A percentile compares a stretch with the other conserved stretches of the same genome.
phyloP scores from a whole-genome alignment of 192 early-diverging fungal genomes.

The Haplosporangium gracile region DNA sequence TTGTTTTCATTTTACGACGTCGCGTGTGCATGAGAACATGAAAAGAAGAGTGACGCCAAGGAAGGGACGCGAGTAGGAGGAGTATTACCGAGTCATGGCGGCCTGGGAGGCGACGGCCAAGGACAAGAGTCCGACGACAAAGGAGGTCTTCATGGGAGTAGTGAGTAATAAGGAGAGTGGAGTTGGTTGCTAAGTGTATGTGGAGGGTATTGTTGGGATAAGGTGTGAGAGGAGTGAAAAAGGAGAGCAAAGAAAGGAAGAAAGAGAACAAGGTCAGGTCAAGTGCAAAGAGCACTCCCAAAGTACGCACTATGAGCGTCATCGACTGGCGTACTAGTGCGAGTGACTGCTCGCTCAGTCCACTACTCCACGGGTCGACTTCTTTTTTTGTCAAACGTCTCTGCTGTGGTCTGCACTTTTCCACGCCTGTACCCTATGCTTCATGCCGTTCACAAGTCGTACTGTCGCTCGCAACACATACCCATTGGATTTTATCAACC shows the following conservation, averaged over 20 bases:
- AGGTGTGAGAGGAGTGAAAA: background rate
- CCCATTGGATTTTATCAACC: too few species aligned
- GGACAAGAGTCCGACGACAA: conserved; percentile 53
- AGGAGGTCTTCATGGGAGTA: conserved; percentile 34
- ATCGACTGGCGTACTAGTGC: background rate
- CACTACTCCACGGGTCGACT: background rate
- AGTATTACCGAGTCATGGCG: conserved; percentile 37
- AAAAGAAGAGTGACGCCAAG: background rate
- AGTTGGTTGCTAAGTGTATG: background rate
- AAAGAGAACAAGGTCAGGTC: background rate
- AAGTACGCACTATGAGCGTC: background rate
- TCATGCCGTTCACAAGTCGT: too few species aligned
- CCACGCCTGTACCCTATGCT: too few species aligned
- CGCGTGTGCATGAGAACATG: too few species aligned
- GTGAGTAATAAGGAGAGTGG: background rate
- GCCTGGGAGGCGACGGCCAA: conserved; percentile 43
- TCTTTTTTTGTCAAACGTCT: background rate
- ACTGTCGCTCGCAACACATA: too few species aligned
- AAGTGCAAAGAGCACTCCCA: background rate
- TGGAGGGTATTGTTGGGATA: background rate
- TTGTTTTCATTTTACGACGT: too few species aligned
- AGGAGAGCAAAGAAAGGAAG: background rate
- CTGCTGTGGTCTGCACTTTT: background rate
- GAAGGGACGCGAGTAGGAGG: background rate
- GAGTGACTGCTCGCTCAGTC: conserved; percentile 8